phyloP scores from a whole-genome alignment of 2,329 filamentous ascomycete genomes.

The Didymella lethalis region DNA sequence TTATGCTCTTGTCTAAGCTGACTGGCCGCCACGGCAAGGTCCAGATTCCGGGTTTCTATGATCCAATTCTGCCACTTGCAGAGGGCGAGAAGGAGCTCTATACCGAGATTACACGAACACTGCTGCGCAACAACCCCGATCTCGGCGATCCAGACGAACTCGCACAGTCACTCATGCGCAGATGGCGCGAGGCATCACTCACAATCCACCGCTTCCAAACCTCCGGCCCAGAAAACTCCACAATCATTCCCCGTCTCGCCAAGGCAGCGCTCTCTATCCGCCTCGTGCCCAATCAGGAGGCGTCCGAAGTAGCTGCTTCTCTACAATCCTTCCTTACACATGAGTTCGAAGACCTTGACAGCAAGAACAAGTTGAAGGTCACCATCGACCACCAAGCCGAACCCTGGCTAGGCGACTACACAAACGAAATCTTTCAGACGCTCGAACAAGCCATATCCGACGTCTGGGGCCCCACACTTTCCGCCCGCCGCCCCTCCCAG shows the following conservation, averaged over 20 bases:
- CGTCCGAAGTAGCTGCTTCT: slow-evolving; percentile 74
- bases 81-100: slow-evolving; percentile 81
- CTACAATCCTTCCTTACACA: slow-evolving; percentile 72
- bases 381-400: slow-evolving; percentile 93
- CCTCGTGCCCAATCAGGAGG: slow-evolving; percentile 91
- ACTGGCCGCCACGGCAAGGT: slow-evolving; percentile 83
- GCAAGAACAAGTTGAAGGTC: slow-evolving; percentile 80
- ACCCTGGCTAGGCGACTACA: slow-evolving; percentile 92
- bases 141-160: slow-evolving; percentile 72
- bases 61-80: slow-evolving; percentile 78
- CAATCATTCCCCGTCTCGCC: slow-evolving; percentile 88
- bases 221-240: slow-evolving; percentile 85
- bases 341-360: slow-evolving; percentile 77
- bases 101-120: slow-evolving; percentile 79
- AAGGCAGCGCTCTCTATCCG: slow-evolving; percentile 89
- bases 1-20: slow-evolving; percentile 79
- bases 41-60: slow-evolving; percentile 87
- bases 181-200: slow-evolving; percentile 93
- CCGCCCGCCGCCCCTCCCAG: slow-evolving; percentile 24
- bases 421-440: slow-evolving; percentile 88
- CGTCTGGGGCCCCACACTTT: slow-evolving; percentile 73
- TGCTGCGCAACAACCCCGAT: slow-evolving; percentile 75
- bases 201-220: slow-evolving; percentile 94
- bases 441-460: slow-evolving; percentile 84
- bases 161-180: slow-evolving; percentile 84